phyloP scores from a whole-genome alignment of 371 early-diverging fungal genomes.

The Lichtheimia ornata region DNA sequence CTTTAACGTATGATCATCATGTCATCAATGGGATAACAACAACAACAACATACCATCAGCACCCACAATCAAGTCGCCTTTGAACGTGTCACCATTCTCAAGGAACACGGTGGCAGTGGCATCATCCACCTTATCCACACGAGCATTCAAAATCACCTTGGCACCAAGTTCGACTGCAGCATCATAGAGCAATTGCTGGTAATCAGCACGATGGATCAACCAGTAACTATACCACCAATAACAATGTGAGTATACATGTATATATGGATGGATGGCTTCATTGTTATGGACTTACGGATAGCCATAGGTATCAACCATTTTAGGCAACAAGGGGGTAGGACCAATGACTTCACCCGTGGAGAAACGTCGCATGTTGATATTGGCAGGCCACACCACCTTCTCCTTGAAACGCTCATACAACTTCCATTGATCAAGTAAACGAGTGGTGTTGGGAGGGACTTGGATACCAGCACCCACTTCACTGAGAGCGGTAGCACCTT shows the following conservation, averaged over 20 bases:
- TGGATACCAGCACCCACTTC: conserved; percentile 37
- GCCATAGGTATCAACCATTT: conserved; percentile 24
- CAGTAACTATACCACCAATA: conserved; percentile 16
- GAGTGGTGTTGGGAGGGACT: conserved; percentile 29
- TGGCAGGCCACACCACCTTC: conserved; percentile 27
- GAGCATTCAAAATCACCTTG: conserved; percentile 20
- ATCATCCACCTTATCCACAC: conserved; percentile 23
- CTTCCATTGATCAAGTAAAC: conserved; percentile 25
- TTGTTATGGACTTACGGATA: conserved; percentile 26
- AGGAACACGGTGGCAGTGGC: conserved; percentile 12
- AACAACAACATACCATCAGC: conserved; percentile 27
- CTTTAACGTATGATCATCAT: neutral
- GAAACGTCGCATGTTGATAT: conserved; percentile 30
- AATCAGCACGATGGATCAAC: conserved; percentile 31
- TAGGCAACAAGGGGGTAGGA: conserved; percentile 22
- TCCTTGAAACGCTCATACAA: conserved; percentile 20
- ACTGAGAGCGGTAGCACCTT: conserved; percentile 21
- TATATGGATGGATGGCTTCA: neutral
- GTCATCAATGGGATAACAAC: no score
- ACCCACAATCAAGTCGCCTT: conserved; percentile 26
- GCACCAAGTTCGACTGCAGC: conserved; percentile 22
- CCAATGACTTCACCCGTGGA: conserved; percentile 29
- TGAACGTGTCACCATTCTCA: conserved; percentile 14
- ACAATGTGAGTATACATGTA: no score
- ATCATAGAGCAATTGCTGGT: conserved; percentile 22